Evolutionary conservation across 345 rosid genomes (phyloP), one percentile per base, ranked within the genome.

Genomic region (Firmiana major): DNA sequence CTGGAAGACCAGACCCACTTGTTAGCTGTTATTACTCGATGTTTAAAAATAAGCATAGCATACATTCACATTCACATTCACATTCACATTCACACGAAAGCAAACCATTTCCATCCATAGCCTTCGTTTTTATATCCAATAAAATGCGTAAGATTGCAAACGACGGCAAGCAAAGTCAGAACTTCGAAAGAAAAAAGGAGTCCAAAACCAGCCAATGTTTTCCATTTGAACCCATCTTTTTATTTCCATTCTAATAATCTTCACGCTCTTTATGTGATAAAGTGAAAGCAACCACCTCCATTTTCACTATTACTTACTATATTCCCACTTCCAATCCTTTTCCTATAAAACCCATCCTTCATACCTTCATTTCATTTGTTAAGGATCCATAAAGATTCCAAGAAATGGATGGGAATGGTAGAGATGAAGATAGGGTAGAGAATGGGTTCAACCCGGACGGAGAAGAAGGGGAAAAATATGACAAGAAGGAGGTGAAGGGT

Each of bases 351-450:
- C 48, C 7, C 48, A n/a, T 7, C 0, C 28, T 40, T 15, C 70
- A 4, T n/a, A 4, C 11, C 13, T 45, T 45, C 13, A 45, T 45
- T 45, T 2, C 13, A 10, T 10, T 45, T 45, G 49, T 45, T 22
- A 60, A 28, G 42, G 40, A 13, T 59, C 4, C 0, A 31, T 31
- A 26, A 48, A 59, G 36, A 58, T 58, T 58, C 63, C 63, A 40
- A 48, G 19, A 51, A 7, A 69, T 69, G 73, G 73, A 24, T 6
- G 17, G 19, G n/a, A 43, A 43, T 67, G 19, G 19, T 5, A 22
- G 73, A 46, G 60, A 28, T 9, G 75, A 21, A 13, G 76, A 73
- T 6, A 55, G 64, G 76, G 36, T 55, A 12, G 51, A 73, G 17
- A n/a, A 40, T 4, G 51, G 64, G 3, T 28, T 71, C 60, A 28